phyloP scores from a whole-genome alignment of 2,329 filamentous ascomycete genomes.

The Alternaria angustiovoidea region DNA sequence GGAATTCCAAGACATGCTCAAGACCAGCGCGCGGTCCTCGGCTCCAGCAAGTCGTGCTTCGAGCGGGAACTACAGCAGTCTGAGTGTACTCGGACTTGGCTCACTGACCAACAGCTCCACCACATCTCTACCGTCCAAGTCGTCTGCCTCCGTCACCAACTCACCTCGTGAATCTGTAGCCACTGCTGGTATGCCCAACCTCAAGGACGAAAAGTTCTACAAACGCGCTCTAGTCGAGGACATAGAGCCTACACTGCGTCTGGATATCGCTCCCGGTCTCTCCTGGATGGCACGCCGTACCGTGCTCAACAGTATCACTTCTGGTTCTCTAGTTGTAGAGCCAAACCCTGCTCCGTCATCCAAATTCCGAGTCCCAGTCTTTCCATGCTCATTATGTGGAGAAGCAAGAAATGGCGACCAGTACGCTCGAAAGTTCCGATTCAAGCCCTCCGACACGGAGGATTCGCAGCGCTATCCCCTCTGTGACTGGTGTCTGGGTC shows the following conservation, averaged over 20 bases:
- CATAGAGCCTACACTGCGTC: constrained; percentile 89
- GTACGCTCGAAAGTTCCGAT: constrained; percentile 83
- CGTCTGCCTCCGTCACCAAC: constrained; percentile 40
- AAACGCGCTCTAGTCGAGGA: constrained; percentile 89
- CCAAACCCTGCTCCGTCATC: constrained; percentile 63
- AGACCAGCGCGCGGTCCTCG: constrained; percentile 65
- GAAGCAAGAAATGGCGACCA: constrained; percentile 75
- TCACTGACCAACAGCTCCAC: constrained; percentile 61
- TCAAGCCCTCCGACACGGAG: constrained; percentile 86
- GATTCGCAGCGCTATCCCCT: constrained; percentile 88
- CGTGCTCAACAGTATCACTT: constrained; percentile 81
- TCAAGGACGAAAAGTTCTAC: constrained; percentile 94
- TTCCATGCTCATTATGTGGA: constrained; percentile 87
- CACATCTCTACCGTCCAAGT: constrained; percentile 62
- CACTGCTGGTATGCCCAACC: constrained; percentile 59
- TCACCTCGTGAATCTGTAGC: constrained; percentile 46
- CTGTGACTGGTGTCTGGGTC: constrained; percentile 84
- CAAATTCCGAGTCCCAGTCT: constrained; percentile 64
- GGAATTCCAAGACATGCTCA: constrained; percentile 82
- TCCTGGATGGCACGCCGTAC: constrained; percentile 92
- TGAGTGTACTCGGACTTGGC: constrained; percentile 66
- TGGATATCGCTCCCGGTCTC: constrained; percentile 88
- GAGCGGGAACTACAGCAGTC: constrained; percentile 73
- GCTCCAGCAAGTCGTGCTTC: constrained; percentile 72
- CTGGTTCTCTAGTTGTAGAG: constrained; percentile 88